Percentiles rank a stretch among this genome's conserved stretches.
Conservation (phyloP, 2,329 filamentous ascomycete genomes). For the Beauveria scarabaeidicola region DNA sequence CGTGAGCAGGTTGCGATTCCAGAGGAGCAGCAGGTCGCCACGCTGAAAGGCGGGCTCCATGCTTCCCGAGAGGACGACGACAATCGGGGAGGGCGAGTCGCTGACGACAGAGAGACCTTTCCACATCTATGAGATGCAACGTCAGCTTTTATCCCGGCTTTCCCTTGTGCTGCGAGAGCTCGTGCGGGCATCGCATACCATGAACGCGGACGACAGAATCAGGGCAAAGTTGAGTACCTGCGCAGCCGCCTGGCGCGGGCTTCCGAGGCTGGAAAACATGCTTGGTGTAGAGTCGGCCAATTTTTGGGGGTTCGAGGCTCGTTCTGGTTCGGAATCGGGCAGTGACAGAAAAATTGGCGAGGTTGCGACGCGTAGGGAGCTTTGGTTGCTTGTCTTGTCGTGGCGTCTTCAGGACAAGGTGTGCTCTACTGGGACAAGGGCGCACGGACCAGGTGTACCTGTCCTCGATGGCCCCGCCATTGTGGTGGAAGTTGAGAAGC, state of each 20-base stretch:
- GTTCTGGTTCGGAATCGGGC: not conserved
- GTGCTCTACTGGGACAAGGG: conserved; percentile 4
- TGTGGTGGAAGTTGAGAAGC: not conserved
- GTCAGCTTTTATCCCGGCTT: conserved; percentile 13
- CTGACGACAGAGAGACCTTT: conserved; percentile 76
- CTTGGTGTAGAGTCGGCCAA: conserved; percentile 11
- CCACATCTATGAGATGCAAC: conserved; percentile 52
- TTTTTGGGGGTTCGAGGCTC: not conserved
- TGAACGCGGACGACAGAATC: conserved; percentile 84
- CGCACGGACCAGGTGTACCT: conserved; percentile 11
- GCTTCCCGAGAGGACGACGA: conserved; percentile 74
- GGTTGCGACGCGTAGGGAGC: not conserved
- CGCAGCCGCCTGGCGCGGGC: conserved; percentile 70
- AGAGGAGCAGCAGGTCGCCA: conserved; percentile 67
- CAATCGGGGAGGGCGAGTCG: conserved; percentile 69
- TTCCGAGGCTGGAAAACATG: conserved; percentile 63
- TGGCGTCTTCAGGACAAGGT: conserved; percentile 11
- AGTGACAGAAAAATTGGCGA: not conserved
- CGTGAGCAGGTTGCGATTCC: conserved; percentile 58
- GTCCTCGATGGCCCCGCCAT: conserved; percentile 1
- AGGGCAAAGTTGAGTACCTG: conserved; percentile 88
- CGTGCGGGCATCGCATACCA: conserved; percentile 43
- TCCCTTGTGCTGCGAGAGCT: not conserved
- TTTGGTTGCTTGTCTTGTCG: not conserved
- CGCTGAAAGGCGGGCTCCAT: conserved; percentile 81